Conservation (phyloP, 805 yeast species). For the Monosporozyma siamensis region DNA sequence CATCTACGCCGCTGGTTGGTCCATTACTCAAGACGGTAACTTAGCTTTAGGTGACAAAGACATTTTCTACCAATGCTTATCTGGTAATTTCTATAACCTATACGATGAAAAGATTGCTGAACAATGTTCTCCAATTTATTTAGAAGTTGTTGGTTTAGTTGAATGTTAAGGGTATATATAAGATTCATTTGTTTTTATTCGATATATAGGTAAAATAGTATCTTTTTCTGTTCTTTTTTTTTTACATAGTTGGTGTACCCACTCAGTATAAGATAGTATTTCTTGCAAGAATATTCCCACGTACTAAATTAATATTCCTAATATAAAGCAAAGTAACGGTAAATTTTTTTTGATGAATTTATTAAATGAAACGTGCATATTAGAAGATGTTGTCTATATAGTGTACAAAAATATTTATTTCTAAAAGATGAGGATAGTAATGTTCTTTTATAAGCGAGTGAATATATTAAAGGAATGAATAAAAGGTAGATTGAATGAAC, state of each 20-base stretch:
- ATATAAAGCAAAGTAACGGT: too few relatives aligned
- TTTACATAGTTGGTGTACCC: not conserved
- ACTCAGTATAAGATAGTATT: too few relatives aligned
- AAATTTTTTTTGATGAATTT: too few relatives aligned
- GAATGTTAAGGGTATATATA: constrained; percentile 18
- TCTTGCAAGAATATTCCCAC: too few relatives aligned
- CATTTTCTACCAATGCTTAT: constrained; percentile 54
- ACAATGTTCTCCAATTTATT: constrained; percentile 49
- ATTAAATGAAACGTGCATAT: too few relatives aligned
- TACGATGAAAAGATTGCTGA: constrained; percentile 46
- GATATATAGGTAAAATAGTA: not conserved
- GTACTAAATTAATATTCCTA: too few relatives aligned
- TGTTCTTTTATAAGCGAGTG: too few relatives aligned
- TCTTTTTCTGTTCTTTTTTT: not conserved
- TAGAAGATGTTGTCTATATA: too few relatives aligned
- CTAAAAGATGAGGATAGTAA: too few relatives aligned
- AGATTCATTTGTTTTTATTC: not conserved
- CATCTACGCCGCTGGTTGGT: constrained; percentile 53
- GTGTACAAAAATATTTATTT: not conserved
- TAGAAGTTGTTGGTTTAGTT: constrained; percentile 42
- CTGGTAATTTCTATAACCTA: constrained; percentile 61
- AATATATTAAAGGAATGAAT: constrained; percentile 1
- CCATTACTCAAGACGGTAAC: constrained; percentile 40
- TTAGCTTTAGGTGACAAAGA: constrained; percentile 50
- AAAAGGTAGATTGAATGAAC: not conserved